Percentiles rank a stretch among this genome's conserved stretches.
Evolutionary conservation across 2,329 filamentous ascomycete species (phyloP).

Genomic region (Alternaria postmessia): DNA sequence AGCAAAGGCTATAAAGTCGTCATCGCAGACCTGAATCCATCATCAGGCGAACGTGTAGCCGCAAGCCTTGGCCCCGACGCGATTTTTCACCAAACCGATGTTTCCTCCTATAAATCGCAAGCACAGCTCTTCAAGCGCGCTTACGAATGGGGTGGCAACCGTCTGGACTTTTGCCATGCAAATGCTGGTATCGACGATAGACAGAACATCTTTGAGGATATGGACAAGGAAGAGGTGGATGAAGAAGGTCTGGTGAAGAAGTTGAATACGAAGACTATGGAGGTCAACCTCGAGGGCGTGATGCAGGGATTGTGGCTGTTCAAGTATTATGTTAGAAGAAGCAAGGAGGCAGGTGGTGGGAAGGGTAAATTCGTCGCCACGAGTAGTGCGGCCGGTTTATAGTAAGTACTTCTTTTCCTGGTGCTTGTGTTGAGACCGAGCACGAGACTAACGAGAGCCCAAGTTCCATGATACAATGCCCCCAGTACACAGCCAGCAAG

Average conservation of each 20-base stretch:
- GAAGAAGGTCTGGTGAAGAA: conserved; percentile 48
- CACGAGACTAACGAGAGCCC: not conserved
- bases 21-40: conserved; percentile 55
- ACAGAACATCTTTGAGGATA: conserved; percentile 48
- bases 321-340: conserved; percentile 53
- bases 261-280: conserved; percentile 50
- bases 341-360: conserved; percentile 45
- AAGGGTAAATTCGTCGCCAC: conserved; percentile 53
- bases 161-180: conserved; percentile 54
- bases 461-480: conserved; percentile 41
- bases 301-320: conserved; percentile 55
- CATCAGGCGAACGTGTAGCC: conserved; percentile 37
- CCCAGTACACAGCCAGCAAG: conserved; percentile 55
- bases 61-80: conserved; percentile 37
- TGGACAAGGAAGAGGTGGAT: conserved; percentile 41
- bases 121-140: conserved; percentile 51
- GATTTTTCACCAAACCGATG: conserved; percentile 52
- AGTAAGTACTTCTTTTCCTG: conserved; percentile 32
- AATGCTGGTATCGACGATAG: conserved; percentile 56
- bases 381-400: conserved; percentile 49
- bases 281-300: conserved; percentile 53
- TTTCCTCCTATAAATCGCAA: conserved; percentile 52
- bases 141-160: conserved; percentile 54
- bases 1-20: conserved; percentile 52
- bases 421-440: not conserved